Percentiles rank a stretch among this genome's conserved stretches.
Evolutionary conservation across 2,329 filamentous ascomycete genomes (phyloP).

Genomic region (Ophiosphaerella narmari): DNA sequence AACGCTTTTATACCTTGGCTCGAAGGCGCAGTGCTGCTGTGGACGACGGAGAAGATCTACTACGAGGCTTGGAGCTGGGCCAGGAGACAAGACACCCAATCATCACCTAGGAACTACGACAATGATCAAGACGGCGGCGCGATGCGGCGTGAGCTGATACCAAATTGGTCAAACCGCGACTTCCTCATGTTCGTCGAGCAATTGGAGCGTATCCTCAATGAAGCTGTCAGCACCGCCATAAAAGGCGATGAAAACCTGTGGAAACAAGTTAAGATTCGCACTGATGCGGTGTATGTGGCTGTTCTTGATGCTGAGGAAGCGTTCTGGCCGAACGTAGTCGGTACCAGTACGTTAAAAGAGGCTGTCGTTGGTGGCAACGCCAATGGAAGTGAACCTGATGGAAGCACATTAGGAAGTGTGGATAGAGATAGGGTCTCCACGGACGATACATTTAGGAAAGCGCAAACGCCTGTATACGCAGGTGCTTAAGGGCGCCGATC

Average conservation of each 20-base stretch:
- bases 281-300: conserved; percentile 29
- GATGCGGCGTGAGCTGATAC: conserved; percentile 67
- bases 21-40: conserved; percentile 39
- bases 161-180: conserved; percentile 68
- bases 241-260: conserved; percentile 22
- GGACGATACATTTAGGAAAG: neutral
- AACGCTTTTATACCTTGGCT: conserved; percentile 37
- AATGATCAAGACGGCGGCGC: conserved; percentile 68
- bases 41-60: conserved; percentile 43
- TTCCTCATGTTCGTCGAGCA: conserved; percentile 64
- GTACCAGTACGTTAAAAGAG: conserved; percentile 4
- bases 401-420: conserved; percentile 2
- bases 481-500: neutral
- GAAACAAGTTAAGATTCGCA: conserved; percentile 26
- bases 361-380: conserved; percentile 1
- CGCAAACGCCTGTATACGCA: neutral
- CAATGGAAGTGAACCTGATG: conserved; percentile 5
- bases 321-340: conserved; percentile 37
- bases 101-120: conserved; percentile 22
- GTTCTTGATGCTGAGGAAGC: conserved; percentile 40
- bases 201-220: conserved; percentile 61
- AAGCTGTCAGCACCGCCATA: conserved; percentile 34
- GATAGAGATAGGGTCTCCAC: neutral
- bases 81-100: conserved; percentile 24
- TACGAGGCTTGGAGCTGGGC: conserved; percentile 43